Percentiles rank a stretch among this genome's conserved stretches.
Evolutionary conservation across 176 grass and related monocot genomes (phyloP).

Genomic region (Areca catechu): DNA sequence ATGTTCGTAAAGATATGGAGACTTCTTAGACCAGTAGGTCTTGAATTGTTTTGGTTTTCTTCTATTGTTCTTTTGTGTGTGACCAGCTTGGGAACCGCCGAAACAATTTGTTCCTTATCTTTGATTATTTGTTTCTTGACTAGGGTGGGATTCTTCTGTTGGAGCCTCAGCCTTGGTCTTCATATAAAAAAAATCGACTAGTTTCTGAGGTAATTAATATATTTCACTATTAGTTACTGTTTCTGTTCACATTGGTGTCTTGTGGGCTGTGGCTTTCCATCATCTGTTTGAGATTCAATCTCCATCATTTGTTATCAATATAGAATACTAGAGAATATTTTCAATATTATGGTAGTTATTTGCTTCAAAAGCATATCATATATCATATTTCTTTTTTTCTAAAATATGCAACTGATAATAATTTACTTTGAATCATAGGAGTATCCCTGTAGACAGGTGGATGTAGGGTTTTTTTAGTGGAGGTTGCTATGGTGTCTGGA

Average conservation of each 20-base stretch:
- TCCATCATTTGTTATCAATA: not conserved
- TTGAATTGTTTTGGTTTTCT: slow-evolving; percentile 9
- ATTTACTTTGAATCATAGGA: too few relatives aligned
- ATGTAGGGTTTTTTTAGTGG: too few relatives aligned
- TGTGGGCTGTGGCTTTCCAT: not conserved
- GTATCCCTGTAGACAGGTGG: too few relatives aligned
- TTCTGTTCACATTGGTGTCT: not conserved
- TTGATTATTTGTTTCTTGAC: slow-evolving; percentile 24
- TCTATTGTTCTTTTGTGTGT: not conserved
- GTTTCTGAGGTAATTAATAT: slow-evolving; percentile 61
- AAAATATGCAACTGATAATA: too few relatives aligned
- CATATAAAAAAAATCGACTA: slow-evolving; percentile 62
- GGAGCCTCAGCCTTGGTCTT: slow-evolving; percentile 92
- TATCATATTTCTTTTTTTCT: too few relatives aligned
- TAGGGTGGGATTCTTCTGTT: slow-evolving; percentile 85
- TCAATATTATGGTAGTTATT: too few relatives aligned
- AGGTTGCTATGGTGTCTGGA: too few relatives aligned
- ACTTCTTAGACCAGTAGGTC: slow-evolving; percentile 69
- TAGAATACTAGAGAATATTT: too few relatives aligned
- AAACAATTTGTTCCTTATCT: not conserved
- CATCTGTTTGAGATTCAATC: not conserved
- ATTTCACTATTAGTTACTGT: not conserved
- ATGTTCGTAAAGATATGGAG: slow-evolving; percentile 91
- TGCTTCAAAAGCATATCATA: too few relatives aligned
- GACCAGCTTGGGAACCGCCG: not conserved